Evolutionary conservation across 2,329 filamentous ascomycete species (phyloP), one percentile per base, ranked within the genome.

Genomic region (Fusarium begoniae): DNA sequence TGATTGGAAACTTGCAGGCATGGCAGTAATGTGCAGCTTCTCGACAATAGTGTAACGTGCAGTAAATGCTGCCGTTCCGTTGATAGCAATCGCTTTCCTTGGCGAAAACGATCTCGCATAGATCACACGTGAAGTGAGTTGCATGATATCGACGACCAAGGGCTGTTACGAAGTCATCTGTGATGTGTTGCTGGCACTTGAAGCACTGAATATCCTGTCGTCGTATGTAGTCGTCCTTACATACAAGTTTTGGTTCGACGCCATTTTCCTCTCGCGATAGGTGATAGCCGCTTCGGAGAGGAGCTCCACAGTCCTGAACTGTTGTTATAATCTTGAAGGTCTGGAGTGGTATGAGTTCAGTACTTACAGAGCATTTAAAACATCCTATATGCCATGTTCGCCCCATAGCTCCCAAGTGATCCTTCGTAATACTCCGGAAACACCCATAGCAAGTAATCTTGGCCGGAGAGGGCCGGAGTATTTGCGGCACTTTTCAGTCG

Each of bases 41-140:
- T 0, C 17, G 17, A 6, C 8, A 26, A 9, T 9, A 26, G 17
- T 45, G 43, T 26, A 45, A 12, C 24, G 9, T 20, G 8, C 43
- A 45, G 17, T 45, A 45, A 4, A 45, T 45, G 0, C 17, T 0
- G 1, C 5, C 8, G 17, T 20, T 24, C 0, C 3, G 3, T 14
- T 26, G 5, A 4, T 26, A 8, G 4, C 0, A 45, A 0, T 45
- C 24, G 3, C 17, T 9, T 5, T 6, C 0, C 3, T 26, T 0
- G 3, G 24, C 2, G 5, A 45, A 9, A 2, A 20, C 5, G 5
- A 13, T 45, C 0, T 45, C 24, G 8, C 43, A 45, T 26, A 2
- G 7, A 6, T 26, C 43, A 20, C 43, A 45, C 3, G 17, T 26
- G 4, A 45, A 20, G 17, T 45, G 43, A 2, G 0, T 1, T 20